Conservation (phyloP, 495 filamentous ascomycete species). For the Hypoxylon perforatum region DNA sequence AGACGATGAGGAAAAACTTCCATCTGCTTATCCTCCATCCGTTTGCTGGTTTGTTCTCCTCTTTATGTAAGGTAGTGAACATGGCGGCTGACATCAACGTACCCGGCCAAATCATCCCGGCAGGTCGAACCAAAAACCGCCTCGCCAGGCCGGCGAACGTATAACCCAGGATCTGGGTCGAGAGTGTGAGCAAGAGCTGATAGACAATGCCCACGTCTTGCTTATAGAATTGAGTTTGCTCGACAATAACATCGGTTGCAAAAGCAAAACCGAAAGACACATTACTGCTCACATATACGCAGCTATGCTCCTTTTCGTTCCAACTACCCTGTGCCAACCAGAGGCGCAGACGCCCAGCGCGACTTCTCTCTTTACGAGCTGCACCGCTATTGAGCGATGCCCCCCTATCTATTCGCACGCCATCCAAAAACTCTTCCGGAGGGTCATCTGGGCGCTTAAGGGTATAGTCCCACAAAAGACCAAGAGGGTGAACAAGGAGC, state of each 20-base stretch:
- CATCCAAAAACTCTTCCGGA: constrained; percentile 67
- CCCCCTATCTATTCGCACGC: constrained; percentile 47
- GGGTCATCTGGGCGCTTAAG: constrained; percentile 73
- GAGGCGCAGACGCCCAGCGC: constrained; percentile 62
- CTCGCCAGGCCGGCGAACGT: constrained; percentile 82
- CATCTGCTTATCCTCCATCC: constrained; percentile 85
- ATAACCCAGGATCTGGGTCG: constrained; percentile 87
- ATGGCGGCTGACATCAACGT: constrained; percentile 89
- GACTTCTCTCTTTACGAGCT: constrained; percentile 40
- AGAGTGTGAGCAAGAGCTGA: constrained; percentile 82
- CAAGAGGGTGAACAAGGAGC: constrained; percentile 82
- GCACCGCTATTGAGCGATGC: constrained; percentile 3
- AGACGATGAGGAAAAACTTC: constrained; percentile 83
- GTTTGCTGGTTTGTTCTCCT: constrained; percentile 81
- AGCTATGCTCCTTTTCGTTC: constrained; percentile 90
- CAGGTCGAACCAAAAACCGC: constrained; percentile 82
- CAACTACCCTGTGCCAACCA: constrained; percentile 84
- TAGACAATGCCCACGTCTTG: constrained; percentile 79
- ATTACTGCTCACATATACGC: constrained; percentile 89
- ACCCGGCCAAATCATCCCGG: constrained; percentile 92
- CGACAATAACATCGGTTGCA: constrained; percentile 85
- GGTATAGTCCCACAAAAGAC: constrained; percentile 77
- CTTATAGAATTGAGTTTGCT: constrained; percentile 88
- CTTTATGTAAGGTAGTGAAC: constrained; percentile 86
- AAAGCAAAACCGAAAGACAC: constrained; percentile 93